Conservation (phyloP, 139 green algal species). For the Pleodorina starrii region DNA sequence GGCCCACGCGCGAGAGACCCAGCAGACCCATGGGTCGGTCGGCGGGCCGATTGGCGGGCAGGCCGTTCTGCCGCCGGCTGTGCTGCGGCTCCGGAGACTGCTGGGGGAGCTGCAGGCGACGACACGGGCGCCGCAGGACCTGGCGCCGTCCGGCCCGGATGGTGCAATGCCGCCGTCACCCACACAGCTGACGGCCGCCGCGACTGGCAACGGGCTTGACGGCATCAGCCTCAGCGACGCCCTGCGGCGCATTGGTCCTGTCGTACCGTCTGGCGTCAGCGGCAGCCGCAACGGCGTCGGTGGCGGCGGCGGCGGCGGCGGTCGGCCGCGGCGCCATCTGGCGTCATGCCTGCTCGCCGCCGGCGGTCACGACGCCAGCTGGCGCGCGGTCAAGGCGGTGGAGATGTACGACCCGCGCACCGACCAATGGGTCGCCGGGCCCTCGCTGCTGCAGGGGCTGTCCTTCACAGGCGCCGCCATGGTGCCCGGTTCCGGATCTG, state of each 20-base stretch:
- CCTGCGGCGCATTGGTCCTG: background rate
- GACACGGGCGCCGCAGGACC: background rate
- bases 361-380: conserved; percentile 62
- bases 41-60: background rate
- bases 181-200: background rate
- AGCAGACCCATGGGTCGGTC: background rate
- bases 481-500: background rate
- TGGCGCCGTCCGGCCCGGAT: background rate
- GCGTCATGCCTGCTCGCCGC: conserved; percentile 24
- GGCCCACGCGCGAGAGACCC: background rate
- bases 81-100: background rate
- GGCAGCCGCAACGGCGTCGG: background rate
- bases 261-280: background rate
- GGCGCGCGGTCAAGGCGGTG: conserved; percentile 61
- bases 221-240: background rate
- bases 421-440: conserved; percentile 68
- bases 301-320: background rate
- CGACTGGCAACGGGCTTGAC: background rate
- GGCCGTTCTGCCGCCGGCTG: background rate
- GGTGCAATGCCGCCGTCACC: background rate
- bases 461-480: conserved; percentile 60
- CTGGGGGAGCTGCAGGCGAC: background rate
- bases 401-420: conserved; percentile 70
- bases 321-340: conserved; percentile 37
- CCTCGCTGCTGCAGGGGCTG: conserved; percentile 59